phyloP scores from a whole-genome alignment of 2,329 filamentous ascomycete genomes.

The Mycosphaerella arachidis region DNA sequence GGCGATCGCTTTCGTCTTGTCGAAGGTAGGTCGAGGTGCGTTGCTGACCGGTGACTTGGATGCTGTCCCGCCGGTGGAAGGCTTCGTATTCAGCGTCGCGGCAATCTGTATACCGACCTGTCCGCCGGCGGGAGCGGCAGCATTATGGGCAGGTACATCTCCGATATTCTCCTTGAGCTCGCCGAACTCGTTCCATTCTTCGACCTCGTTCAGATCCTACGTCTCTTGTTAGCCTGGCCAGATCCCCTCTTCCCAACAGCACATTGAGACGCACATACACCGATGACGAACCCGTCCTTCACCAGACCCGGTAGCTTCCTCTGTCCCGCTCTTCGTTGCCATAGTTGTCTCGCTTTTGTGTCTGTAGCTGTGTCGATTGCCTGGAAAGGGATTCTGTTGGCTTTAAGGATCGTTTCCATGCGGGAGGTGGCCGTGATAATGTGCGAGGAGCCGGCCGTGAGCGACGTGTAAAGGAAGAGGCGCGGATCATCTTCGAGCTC shows the following conservation, averaged over 20 bases:
- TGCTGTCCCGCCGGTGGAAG: conserved; percentile 16
- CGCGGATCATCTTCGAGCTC: conserved; percentile 44
- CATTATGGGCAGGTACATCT: conserved; percentile 39
- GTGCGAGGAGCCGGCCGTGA: conserved; percentile 91
- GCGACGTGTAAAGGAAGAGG: conserved; percentile 92
- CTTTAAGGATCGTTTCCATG: conserved; percentile 91
- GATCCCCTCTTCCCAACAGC: not conserved
- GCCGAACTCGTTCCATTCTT: conserved; percentile 99
- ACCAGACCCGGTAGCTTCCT: conserved; percentile 86
- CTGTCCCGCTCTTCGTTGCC: conserved; percentile 77
- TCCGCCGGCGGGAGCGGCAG: conserved; percentile 24
- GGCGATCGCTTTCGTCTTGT: conserved; percentile 19
- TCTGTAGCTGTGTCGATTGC: conserved; percentile 88
- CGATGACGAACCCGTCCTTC: conserved; percentile 78
- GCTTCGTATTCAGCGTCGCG: conserved; percentile 18
- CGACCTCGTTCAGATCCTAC: conserved; percentile 86
- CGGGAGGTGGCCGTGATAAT: conserved; percentile 95
- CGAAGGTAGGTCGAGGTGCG: conserved; percentile 21
- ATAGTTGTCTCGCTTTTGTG: conserved; percentile 80
- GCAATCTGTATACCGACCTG: conserved; percentile 27
- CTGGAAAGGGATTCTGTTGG: conserved; percentile 90
- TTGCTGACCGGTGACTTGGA: conserved; percentile 18
- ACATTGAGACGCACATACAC: conserved; percentile 56
- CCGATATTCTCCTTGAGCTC: conserved; percentile 82
- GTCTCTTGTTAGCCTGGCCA: conserved; percentile 3